Evolutionary conservation across 1,284 basidiomycete genomes (phyloP), one percentile per base, ranked within the genome.

Genomic region (Microbotryum lychnidis-dioicae): DNA sequence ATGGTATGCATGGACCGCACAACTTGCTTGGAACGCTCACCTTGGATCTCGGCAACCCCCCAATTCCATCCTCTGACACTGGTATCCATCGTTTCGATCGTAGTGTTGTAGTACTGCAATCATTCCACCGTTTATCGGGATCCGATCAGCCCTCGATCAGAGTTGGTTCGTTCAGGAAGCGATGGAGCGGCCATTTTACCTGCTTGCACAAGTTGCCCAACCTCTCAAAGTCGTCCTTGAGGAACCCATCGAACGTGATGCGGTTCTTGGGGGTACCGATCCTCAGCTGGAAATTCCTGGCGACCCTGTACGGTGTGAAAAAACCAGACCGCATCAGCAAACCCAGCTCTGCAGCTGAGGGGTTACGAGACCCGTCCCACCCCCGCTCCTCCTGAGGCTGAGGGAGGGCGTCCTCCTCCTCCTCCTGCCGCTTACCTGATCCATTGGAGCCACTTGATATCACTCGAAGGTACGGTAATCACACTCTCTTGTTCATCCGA

Each of bases 51-150:
- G 4, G 89, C 89, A 47, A 87, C 83, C 20, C 96, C 96, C 96
- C 96, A 99, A 75, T 99, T 98, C 92, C 92, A 98, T 1, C 96
- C 96, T 73, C 91, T 91, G 73, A 93, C 83, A 9, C 89, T 87
- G 21, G 86, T 80, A 71, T 99, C 96, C 74, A 85, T 86, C 14
- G 83, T 83, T 73, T 97, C 94, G 31, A 98, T 80, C 8, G 86
- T 83, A 65, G 93, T 79, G 62, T 82, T 84, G 78, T 92, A 97
- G 76, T 90, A 84, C 69, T 87, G 85, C 79, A 8, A 91, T 2
- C 72, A 84, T 87, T 92, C 90, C 61, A 89, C 85, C 72, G 93
- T 90, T 89, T 92, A 66, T 25, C 31, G 31, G 20, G 25, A 44
- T 33, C 12, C 20, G 25, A 44, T 33, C 12, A 21, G 5, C 10